Conservation (phyloP, 2,329 filamentous ascomycete species). For the Arthrobotrys iridis region DNA sequence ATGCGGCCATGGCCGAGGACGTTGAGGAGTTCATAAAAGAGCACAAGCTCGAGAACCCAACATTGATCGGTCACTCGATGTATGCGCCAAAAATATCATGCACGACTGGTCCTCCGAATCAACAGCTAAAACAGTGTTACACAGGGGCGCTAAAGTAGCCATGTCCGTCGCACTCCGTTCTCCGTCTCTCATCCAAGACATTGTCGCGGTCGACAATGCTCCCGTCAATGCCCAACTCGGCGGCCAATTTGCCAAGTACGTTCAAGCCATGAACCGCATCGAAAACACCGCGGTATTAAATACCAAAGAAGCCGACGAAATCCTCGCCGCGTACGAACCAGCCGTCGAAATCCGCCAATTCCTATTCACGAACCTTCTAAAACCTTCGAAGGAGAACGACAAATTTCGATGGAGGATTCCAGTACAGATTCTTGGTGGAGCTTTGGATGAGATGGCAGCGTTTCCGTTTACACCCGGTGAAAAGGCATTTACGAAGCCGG, state of each 20-base stretch:
- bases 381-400: constrained; percentile 65
- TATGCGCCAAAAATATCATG: constrained; percentile 62
- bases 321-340: constrained; percentile 78
- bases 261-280: constrained; percentile 84
- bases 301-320: constrained; percentile 80
- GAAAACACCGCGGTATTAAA: constrained; percentile 74
- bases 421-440: constrained; percentile 73
- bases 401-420: constrained; percentile 77
- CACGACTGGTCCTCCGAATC: neutral
- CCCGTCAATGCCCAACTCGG: constrained; percentile 81
- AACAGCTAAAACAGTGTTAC: constrained; percentile 6
- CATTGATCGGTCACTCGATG: constrained; percentile 95
- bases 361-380: constrained; percentile 83
- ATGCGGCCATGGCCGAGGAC: constrained; percentile 82
- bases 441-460: constrained; percentile 80
- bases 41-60: constrained; percentile 75
- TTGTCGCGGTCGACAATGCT: constrained; percentile 91
- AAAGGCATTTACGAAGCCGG: constrained; percentile 76
- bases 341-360: constrained; percentile 86
- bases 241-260: constrained; percentile 79
- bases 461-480: constrained; percentile 83
- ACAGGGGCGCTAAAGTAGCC: constrained; percentile 86
- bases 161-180: constrained; percentile 83
- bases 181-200: constrained; percentile 73
- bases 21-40: constrained; percentile 79